Evolutionary conservation across 495 filamentous ascomycete genomes (phyloP), one percentile per base, ranked within the genome.

Genomic region (Neurospora discreta): DNA sequence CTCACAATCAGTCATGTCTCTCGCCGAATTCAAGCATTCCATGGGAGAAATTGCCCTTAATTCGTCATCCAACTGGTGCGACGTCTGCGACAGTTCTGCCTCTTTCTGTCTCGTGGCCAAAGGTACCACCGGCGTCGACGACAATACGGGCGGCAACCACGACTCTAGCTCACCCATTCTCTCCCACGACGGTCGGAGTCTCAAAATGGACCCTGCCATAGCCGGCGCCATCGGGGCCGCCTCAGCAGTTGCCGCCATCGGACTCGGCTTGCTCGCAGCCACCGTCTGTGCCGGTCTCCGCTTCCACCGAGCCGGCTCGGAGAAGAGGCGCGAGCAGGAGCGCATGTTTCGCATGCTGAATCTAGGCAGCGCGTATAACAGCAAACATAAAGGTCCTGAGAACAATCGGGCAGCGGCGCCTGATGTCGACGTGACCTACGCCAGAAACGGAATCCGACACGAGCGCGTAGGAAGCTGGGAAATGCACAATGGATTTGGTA

Each of bases 391-490:
- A 44, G 42, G 18, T 5, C 41, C 13, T 42, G 11, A 52, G 10
- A 26, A 52, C 11, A 52, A 52, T 26, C 44, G 44, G 20, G 20
- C 33, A 36, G 33, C 20, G 73, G 77, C 73, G 13, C 77, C 75
- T 60, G 82, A 84, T 70, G 74, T 73, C 4, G 82, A 84, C 69
- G 70, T 83, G 1, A 78, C 79, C 6, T 75, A 78, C 39, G 77
- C 75, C 11, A 76, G 73, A 36, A 70, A 73, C n/a, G 82, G 82
- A 3, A 69, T 46, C 7, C 70, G 76, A 10, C 80, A 83, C 10
- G 82, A 82, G 68, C 74, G 81, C 3, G 75, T 80, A 9, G 82
- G 82, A 18, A 84, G 82, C 71, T 84, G 82, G 82, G 82, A 84
- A 69, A 73, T 84, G 71, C 72, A 71, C 11, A 68, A 70, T 20